These are phyloP conservation scores for Discostella stelligeroides DNA, from an alignment of 108 stramenopile species.

Conservation along the genomic window DNA sequence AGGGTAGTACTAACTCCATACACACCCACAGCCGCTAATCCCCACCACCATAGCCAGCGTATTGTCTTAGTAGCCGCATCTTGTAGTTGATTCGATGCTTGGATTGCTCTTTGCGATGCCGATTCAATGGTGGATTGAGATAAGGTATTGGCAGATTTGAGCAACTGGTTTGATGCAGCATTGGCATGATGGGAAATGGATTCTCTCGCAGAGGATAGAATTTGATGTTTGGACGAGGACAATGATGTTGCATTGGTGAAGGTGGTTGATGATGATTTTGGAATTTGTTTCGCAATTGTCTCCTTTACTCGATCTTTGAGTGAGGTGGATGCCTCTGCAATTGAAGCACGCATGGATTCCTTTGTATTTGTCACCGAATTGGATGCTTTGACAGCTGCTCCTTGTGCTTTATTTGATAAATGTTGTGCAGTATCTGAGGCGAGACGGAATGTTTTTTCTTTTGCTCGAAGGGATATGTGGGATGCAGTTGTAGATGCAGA, in stretches of 20 bases:
- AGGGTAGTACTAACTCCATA: slow-evolving; percentile 70
- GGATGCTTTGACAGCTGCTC: slow-evolving; percentile 6
- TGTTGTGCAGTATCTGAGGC: slow-evolving; percentile 7
- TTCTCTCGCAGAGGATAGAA: too few species aligned
- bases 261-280: not conserved
- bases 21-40: slow-evolving; percentile 66
- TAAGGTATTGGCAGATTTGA: slow-evolving; percentile 4
- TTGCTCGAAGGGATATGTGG: not conserved
- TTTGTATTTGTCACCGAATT: slow-evolving; percentile 8
- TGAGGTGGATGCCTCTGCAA: not conserved
- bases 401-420: not conserved
- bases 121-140: slow-evolving; percentile 5
- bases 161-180: too few species aligned
- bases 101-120: slow-evolving; percentile 1
- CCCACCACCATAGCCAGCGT: slow-evolving; percentile 69
- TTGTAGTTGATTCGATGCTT: slow-evolving; percentile 16
- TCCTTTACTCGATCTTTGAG: not conserved
- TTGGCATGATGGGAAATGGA: too few species aligned
- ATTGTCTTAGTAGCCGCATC: slow-evolving; percentile 19
- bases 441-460: not conserved
- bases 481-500: not conserved
- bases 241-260: not conserved
- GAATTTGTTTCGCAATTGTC: slow-evolving; percentile 8
- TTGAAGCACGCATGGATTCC: not conserved
- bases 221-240: too few species aligned